Evolutionary conservation across 2,329 filamentous ascomycete species (phyloP), one percentile per base, ranked within the genome.

Genomic region (Pyrenophora tritici-repentis): DNA sequence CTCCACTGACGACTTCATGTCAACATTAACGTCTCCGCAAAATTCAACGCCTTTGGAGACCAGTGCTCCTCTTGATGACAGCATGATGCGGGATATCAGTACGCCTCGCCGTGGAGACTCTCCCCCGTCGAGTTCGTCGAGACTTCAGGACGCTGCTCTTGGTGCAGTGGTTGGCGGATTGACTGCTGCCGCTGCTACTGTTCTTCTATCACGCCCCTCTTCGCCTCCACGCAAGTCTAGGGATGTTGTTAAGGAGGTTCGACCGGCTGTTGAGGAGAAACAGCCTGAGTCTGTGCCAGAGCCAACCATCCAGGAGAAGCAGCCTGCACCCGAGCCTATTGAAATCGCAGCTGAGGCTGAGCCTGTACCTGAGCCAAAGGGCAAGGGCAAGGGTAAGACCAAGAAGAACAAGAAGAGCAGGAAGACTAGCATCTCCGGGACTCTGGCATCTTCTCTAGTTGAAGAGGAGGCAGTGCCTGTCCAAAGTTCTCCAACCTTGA

Each of bases 351-450:
- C 47, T 18, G 54, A 61, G 24, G 42, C 50, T 4, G 53, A 55
- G 35, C 35, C 52, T 41, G 29, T 54, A 6, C 31, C 47, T 14
- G 54, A 61, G 31, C 48, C 53, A 35, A 59, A 61, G 46, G 53
- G 59, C 6, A 58, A 63, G 42, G 58, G 54, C 3, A 70, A 68
- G 43, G 58, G 55, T 6, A 68, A 20, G 18, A 35, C 42, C 6
- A 65, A 63, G 48, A 56, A 72, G 47, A 50, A 42, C 10, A 70
- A 71, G 55, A 62, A 59, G 54, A 60, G 58, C 16, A 73, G 70
- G 50, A 70, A 70, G 33, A 65, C 59, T 3, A 61, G 58, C 2
- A 26, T 45, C 9, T 29, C 40, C 5, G 50, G 51, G 14, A 42
- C 53, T 6, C 47, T 34, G 4, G 20, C 44, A 10, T 38, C 50